Evolutionary conservation across 176 grass and related monocot species (phyloP).

Genomic region (Rhynchospora tenuis): DNA sequence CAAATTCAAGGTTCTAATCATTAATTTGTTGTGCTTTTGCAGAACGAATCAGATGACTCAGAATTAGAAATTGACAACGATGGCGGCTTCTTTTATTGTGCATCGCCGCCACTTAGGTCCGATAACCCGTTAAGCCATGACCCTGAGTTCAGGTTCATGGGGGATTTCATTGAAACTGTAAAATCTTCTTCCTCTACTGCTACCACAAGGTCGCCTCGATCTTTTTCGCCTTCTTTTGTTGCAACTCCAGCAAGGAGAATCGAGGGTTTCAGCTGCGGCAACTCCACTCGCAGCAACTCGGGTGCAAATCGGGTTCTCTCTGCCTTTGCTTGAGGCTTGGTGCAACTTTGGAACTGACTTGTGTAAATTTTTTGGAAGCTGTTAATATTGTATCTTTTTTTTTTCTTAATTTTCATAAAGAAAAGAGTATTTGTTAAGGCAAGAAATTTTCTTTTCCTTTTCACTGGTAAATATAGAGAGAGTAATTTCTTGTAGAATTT

Average conservation of each 20-base stretch:
- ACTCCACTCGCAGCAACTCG: slow-evolving; percentile 28
- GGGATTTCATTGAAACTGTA: slow-evolving; percentile 3
- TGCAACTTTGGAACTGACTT: slow-evolving; percentile 3
- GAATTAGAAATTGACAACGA: slow-evolving; percentile 17
- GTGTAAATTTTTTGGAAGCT: slow-evolving; percentile 21
- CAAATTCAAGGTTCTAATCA: not conserved
- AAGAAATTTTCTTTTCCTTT: slow-evolving; percentile 7
- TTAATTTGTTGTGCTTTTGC: not conserved
- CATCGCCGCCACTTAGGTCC: slow-evolving; percentile 57
- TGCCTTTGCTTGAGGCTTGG: slow-evolving; percentile 39
- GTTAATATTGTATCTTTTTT: slow-evolving; percentile 15
- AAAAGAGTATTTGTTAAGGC: slow-evolving; percentile 2
- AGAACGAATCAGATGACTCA: slow-evolving; percentile 15
- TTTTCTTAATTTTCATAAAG: not conserved
- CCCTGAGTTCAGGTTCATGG: slow-evolving; percentile 43
- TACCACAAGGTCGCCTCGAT: slow-evolving; percentile 6
- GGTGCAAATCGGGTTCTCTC: slow-evolving; percentile 35
- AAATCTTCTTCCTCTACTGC: slow-evolving; percentile 25
- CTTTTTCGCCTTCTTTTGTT: slow-evolving; percentile 51
- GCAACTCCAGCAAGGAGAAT: slow-evolving; percentile 41
- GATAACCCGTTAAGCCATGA: slow-evolving; percentile 66
- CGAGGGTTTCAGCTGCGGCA: slow-evolving; percentile 67
- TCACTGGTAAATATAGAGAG: slow-evolving; percentile 12
- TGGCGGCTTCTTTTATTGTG: slow-evolving; percentile 1
- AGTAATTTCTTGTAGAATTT: slow-evolving; percentile 17